Evolutionary conservation across 371 early-diverging fungal species (phyloP), one percentile per base, ranked within the genome.

Genomic region (Nematocida sp.): DNA sequence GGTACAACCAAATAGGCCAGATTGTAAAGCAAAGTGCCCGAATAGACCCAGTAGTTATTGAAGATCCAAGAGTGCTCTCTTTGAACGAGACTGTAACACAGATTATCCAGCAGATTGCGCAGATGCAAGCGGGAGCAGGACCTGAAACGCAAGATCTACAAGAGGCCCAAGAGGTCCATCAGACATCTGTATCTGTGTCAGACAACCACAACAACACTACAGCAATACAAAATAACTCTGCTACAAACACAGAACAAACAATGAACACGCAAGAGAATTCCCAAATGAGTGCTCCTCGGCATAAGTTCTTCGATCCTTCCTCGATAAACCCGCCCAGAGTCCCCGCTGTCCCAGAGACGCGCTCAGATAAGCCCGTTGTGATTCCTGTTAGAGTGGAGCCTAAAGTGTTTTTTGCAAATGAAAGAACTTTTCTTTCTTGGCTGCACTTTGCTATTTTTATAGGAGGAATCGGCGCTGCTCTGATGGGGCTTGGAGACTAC

Each of bases 341-440:
- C 50, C 67, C 23, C 38, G 77, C 63, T 41, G 50, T 64, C 8
- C 64, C 64, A 3, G 1, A 23, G 5, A 29, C 50, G 2, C 37
- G 49, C 3, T 51, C 57, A 32, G 58, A 67, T 45, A 78, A 77
- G 51, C 77, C 77, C 17, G 78, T 83, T 41, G 53, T 79, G n/a
- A 77, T 83, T 45, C 83, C 83, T 38, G 81, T 83, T 40, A 88
- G 95, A 19, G 89, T 96, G 1, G 98, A 97, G 77, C 98, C 98
- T 51, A 97, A 97, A 84, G 95, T 94, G 15, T 96, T 89, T 83
- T 96, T 97, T 86, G 98, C 98, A 62, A 97, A 97, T 79, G 98
- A 97, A 83, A 87, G 98, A 57, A 97, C 98, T 0, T 97, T 96
- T 80, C 85, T 97, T 53, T 88, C 92, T 32, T 92, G 93, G 93